Evolutionary conservation across 805 yeast species (phyloP), one percentile per base, ranked within the genome.

Genomic region (Metschnikowia lunata): DNA sequence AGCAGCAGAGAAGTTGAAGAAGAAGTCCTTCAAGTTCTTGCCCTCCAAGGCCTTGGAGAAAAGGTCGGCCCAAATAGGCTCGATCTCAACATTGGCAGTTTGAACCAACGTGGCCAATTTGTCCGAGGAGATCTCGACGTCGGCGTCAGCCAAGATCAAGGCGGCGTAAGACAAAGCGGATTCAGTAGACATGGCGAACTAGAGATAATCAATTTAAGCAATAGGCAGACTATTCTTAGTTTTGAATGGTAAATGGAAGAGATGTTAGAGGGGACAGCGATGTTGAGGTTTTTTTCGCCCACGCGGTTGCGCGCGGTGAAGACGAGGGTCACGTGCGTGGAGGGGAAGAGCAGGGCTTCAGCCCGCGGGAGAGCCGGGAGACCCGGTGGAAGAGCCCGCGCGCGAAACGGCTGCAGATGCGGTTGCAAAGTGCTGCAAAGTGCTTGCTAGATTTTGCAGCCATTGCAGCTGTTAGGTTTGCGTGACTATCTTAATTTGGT

Each of bases 101-200:
- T 57, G 36, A 54, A 64, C 63, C 64, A 71, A 70, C 49, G 69
- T 52, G 44, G 61, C 54, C 61, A 71, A 69, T 65, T 71, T 71
- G 57, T 71, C 75, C 52, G 75, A 47, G 50, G 70, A 51, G 64
- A 71, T 69, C 63, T 71, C 75, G 56, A 71, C 58, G 36, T 71
- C 75, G 51, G 76, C 57, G 61, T 71, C 76, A 46, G 75, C 75
- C 62, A 71, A 68, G 68, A 71, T 69, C 62, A 71, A 70, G 57
- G 76, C 75, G 49, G 76, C 76, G 72, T 71, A 71, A 43, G 75
- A 71, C 61, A 71, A 69, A 61, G 74, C 73, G 47, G 75, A 61
- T 68, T 71, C 76, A 57, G 65, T 61, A 58, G 76, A 70, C 76
- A 71, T 71, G 60, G 42, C 60, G 53, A 65, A 71, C 75, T 71